phyloP scores from a whole-genome alignment of 2,329 filamentous ascomycete species.

The Trichoderma hamatum region DNA sequence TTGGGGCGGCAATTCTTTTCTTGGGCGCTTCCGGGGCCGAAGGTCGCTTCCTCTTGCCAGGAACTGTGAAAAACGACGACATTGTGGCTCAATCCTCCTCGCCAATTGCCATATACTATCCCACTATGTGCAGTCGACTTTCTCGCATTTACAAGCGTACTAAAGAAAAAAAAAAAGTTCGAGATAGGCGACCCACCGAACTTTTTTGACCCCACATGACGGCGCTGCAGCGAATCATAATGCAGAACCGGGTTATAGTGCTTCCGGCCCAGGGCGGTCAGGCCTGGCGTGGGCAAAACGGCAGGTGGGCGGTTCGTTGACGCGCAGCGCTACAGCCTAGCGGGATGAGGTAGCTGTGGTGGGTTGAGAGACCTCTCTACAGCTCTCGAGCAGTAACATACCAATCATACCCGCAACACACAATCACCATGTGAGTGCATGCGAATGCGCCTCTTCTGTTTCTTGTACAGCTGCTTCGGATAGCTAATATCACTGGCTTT shows the following conservation, averaged over 20 bases:
- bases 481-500: slow-evolving; percentile 22
- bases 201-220: slow-evolving; percentile 27
- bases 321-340: slow-evolving; percentile 47
- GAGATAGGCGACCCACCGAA: slow-evolving; percentile 35
- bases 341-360: slow-evolving; percentile 26
- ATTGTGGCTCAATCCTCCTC: slow-evolving; percentile 52
- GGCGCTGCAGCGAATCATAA: slow-evolving; percentile 34
- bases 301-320: slow-evolving; percentile 37
- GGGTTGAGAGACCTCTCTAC: slow-evolving; percentile 23
- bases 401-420: slow-evolving; percentile 9
- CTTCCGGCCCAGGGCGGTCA: slow-evolving; percentile 42
- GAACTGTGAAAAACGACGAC: slow-evolving; percentile 95
- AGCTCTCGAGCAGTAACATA: slow-evolving; percentile 31
- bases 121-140: slow-evolving; percentile 37
- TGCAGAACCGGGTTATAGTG: slow-evolving; percentile 35
- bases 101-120: slow-evolving; percentile 25
- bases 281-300: slow-evolving; percentile 37
- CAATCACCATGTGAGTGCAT: slow-evolving; percentile 27
- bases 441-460: background rate
- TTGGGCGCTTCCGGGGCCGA: slow-evolving; percentile 58
- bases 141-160: slow-evolving; percentile 29
- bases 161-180: slow-evolving; percentile 47
- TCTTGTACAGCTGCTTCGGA: background rate
- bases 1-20: slow-evolving; percentile 59
- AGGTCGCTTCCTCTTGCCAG: slow-evolving; percentile 83